A percentile compares a stretch with the other conserved stretches of the same genome.
Evolutionary conservation across 208 protist genomes (phyloP).

Genomic region (Blechomonas ayalai): DNA sequence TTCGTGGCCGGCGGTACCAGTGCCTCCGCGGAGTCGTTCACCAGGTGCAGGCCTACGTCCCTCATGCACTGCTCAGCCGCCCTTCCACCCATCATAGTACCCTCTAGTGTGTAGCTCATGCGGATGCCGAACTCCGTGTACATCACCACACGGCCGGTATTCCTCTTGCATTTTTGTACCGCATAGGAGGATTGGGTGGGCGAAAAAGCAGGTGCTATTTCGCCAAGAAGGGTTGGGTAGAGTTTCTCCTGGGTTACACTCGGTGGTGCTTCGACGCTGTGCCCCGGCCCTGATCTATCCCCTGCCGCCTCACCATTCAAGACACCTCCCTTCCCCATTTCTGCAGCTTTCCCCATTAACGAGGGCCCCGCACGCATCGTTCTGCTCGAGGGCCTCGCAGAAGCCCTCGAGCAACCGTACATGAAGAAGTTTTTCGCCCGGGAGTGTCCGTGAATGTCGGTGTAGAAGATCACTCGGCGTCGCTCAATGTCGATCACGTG

Average conservation of each 20-base stretch:
- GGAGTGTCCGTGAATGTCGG: constrained; percentile 95
- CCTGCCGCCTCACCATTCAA: background rate
- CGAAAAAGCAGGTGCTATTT: constrained; percentile 55
- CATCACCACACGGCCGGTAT: constrained; percentile 87
- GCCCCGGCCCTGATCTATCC: background rate
- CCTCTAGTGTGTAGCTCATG: constrained; percentile 93
- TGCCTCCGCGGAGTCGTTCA: no score
- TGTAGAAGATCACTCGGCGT: constrained; percentile 79
- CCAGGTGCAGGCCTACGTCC: background rate
- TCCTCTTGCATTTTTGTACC: constrained; percentile 83
- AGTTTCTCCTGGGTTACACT: constrained; percentile 60
- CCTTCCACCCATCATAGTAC: constrained; percentile 86
- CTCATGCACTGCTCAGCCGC: no score
- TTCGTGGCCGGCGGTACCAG: no score
- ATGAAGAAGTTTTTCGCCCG: constrained; percentile 93
- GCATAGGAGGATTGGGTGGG: constrained; percentile 76
- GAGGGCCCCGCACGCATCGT: constrained; percentile 1
- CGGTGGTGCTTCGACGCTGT: background rate
- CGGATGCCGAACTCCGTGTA: constrained; percentile 88
- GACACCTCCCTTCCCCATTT: no score
- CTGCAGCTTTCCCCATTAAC: background rate
- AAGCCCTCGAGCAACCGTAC: constrained; percentile 83
- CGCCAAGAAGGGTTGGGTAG: constrained; percentile 48
- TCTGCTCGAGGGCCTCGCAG: background rate
- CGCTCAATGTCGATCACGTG: constrained; percentile 59